Evolutionary conservation across 1,284 basidiomycete genomes (phyloP).

Genomic region (Ceratobasidium sp.): DNA sequence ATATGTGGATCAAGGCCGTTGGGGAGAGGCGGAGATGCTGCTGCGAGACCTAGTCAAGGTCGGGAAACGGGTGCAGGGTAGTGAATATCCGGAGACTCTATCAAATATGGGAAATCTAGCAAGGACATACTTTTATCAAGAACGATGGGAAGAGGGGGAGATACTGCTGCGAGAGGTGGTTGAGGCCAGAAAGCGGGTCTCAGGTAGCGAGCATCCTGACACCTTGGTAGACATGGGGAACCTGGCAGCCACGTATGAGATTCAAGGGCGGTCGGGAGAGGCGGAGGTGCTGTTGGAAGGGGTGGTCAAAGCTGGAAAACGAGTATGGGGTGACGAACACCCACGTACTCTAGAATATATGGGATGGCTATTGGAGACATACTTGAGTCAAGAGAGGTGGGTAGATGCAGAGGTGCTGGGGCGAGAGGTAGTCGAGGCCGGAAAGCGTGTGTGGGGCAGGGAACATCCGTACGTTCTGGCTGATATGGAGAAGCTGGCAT

Average conservation of each 20-base stretch:
- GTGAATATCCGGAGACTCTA: neutral
- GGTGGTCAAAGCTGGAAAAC: neutral
- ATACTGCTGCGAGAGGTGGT: neutral
- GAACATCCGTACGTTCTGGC: neutral
- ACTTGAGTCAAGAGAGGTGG: neutral
- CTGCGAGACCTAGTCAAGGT: neutral
- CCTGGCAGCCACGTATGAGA: neutral
- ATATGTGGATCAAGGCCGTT: neutral
- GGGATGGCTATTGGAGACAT: neutral
- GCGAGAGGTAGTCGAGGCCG: neutral
- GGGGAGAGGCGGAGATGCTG: neutral
- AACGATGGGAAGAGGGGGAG: neutral
- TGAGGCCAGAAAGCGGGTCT: neutral
- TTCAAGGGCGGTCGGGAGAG: conserved; percentile 7
- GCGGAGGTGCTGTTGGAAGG: conserved; percentile 5
- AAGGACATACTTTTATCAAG: neutral
- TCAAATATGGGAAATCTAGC: neutral
- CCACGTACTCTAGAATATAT: neutral
- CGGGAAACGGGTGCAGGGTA: neutral
- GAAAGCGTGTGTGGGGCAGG: neutral
- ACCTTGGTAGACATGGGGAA: neutral
- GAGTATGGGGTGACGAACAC: conserved; percentile 8
- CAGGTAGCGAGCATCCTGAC: neutral
- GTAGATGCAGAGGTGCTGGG: neutral
- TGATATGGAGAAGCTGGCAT: neutral